These are phyloP conservation scores for Piloderma croceum DNA, from an alignment of 768 basidiomycete species.

Conservation along the genomic window DNA sequence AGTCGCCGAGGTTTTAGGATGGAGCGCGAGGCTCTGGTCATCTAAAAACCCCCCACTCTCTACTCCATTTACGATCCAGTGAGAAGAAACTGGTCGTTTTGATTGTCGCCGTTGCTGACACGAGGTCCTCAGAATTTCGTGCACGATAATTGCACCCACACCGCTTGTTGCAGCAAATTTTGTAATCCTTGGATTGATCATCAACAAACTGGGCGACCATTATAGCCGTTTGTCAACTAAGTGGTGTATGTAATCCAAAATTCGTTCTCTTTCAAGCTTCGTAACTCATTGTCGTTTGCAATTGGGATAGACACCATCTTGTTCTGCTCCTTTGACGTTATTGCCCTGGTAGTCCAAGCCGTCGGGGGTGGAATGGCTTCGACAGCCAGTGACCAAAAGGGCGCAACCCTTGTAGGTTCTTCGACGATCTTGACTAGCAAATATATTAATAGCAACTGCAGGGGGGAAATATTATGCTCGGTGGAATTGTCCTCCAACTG, in stretches of 20 bases:
- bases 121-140: conserved; percentile 34
- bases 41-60: conserved; percentile 12
- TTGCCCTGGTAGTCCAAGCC: conserved; percentile 60
- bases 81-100: conserved; percentile 1
- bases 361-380: conserved; percentile 52
- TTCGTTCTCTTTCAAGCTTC: background rate
- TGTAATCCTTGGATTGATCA: conserved; percentile 47
- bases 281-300: background rate
- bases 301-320: conserved; percentile 34
- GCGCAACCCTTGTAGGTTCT: conserved; percentile 15
- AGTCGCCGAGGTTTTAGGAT: conserved; percentile 1
- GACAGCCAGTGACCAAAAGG: conserved; percentile 26
- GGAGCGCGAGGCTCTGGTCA: conserved; percentile 3
- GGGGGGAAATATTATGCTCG: conserved; percentile 52
- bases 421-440: background rate
- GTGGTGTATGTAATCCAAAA: conserved; percentile 42
- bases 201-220: conserved; percentile 35
- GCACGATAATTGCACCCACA: conserved; percentile 51
- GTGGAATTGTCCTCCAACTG: conserved; percentile 58
- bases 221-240: conserved; percentile 43
- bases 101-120: background rate
- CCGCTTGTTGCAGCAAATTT: conserved; percentile 58
- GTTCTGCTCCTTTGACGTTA: conserved; percentile 44
- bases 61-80: conserved; percentile 39
- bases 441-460: conserved; percentile 5